These are phyloP conservation scores for Hsuehochloa calcarea DNA, from an alignment of 176 grass and related monocot species.

Conservation along the genomic window DNA sequence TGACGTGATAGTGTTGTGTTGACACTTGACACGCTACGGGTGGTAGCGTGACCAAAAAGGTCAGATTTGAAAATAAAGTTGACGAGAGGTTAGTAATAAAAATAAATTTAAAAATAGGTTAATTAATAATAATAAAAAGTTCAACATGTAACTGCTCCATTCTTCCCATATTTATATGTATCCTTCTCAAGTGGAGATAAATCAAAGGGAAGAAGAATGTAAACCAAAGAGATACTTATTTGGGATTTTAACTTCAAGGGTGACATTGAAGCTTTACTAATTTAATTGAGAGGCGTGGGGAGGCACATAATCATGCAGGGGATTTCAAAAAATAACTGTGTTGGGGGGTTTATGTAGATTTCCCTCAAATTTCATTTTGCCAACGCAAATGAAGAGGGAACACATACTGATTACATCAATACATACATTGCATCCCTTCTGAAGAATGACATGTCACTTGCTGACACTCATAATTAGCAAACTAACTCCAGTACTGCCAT, in stretches of 20 bases:
- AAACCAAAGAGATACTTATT: background rate
- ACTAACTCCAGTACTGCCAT: background rate
- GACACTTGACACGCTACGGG: no score
- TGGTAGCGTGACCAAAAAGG: no score
- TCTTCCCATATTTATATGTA: background rate
- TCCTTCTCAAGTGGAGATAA: background rate
- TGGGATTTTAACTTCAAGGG: background rate
- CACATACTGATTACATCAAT: background rate
- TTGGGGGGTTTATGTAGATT: background rate
- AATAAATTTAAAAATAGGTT: no score
- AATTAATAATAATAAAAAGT: no score
- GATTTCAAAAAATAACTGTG: background rate
- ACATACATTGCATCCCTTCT: background rate
- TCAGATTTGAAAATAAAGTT: no score
- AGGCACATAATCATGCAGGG: background rate
- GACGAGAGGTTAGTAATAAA: no score
- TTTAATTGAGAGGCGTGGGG: no score
- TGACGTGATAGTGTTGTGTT: no score
- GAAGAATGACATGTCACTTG: background rate
- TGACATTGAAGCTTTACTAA: no score
- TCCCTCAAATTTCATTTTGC: background rate
- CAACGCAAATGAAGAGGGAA: background rate
- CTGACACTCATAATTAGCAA: background rate
- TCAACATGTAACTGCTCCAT: no score
- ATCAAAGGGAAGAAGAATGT: background rate